A percentile compares a stretch with the other conserved stretches of the same genome.
Conservation (phyloP, 345 rosid species). For the Pistacia atlantica region DNA sequence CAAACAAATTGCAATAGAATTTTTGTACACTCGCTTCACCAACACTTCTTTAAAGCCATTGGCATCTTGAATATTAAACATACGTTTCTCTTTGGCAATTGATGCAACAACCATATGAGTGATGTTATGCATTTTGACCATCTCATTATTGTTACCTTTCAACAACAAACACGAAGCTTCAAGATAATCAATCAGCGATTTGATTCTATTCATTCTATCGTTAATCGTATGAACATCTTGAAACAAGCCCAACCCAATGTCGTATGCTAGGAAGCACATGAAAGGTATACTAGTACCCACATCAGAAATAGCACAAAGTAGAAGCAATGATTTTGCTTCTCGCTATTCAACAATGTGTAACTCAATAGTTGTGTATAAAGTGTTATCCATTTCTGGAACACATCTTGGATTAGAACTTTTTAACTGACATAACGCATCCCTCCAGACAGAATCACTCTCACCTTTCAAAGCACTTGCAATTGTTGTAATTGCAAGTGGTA, state of each 20-base stretch:
- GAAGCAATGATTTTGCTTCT: neutral
- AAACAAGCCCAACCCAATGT: slow-evolving; percentile 24
- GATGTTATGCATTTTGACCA: slow-evolving; percentile 31
- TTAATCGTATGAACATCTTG: neutral
- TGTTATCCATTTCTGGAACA: neutral
- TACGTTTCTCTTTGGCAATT: slow-evolving; percentile 12
- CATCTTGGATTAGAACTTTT: neutral
- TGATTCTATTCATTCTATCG: neutral
- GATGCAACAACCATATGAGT: slow-evolving; percentile 11
- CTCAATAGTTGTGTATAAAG: neutral
- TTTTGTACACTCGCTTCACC: neutral
- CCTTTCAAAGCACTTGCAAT: slow-evolving; percentile 17
- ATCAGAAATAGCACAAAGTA: neutral
- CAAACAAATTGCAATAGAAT: neutral
- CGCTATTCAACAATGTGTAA: neutral
- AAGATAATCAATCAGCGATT: slow-evolving; percentile 13
- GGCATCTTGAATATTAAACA: neutral
- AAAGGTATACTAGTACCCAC: neutral
- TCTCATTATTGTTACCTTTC: neutral
- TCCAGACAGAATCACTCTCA: neutral
- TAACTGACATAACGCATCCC: neutral
- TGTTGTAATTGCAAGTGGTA: slow-evolving; percentile 9
- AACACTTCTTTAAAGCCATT: neutral
- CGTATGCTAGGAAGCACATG: neutral
- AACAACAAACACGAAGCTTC: slow-evolving; percentile 8